These are phyloP conservation scores for Aureobasidium lini DNA, from an alignment of 2,329 filamentous ascomycete genomes.

Conservation along the genomic window DNA sequence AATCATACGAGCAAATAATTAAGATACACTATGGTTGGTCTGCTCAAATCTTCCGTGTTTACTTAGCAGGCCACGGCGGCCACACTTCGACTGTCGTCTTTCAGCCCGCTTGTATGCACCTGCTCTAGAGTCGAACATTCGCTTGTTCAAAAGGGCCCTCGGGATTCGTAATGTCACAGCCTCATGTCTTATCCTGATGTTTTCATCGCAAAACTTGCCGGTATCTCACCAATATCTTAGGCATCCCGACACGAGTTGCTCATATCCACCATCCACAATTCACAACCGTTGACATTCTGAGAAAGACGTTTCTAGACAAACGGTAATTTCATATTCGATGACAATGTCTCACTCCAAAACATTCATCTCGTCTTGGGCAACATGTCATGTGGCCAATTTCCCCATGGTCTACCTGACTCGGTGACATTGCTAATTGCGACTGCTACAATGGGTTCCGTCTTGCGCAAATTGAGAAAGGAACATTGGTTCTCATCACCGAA, in stretches of 20 bases:
- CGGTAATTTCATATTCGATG: background rate
- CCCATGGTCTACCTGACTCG: constrained; percentile 3
- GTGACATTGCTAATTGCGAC: background rate
- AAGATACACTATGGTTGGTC: no score
- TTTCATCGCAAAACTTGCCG: background rate
- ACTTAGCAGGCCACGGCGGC: no score
- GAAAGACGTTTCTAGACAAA: background rate
- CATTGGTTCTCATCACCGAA: background rate
- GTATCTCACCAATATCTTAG: background rate
- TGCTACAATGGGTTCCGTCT: background rate
- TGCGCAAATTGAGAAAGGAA: background rate
- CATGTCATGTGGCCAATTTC: background rate
- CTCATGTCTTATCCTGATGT: background rate
- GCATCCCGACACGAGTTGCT: background rate
- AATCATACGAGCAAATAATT: no score
- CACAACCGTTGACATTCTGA: background rate
- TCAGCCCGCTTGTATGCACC: background rate
- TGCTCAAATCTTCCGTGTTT: no score
- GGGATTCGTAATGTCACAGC: background rate
- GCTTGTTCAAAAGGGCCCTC: background rate
- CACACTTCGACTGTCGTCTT: no score
- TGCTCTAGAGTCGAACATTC: background rate
- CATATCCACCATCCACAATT: constrained; percentile 1
- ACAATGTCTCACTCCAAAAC: constrained; percentile 1
- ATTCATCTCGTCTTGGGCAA: background rate